These are phyloP conservation scores for Lyophyllum shimeji DNA, from an alignment of 768 basidiomycete genomes.

Conservation along the genomic window DNA sequence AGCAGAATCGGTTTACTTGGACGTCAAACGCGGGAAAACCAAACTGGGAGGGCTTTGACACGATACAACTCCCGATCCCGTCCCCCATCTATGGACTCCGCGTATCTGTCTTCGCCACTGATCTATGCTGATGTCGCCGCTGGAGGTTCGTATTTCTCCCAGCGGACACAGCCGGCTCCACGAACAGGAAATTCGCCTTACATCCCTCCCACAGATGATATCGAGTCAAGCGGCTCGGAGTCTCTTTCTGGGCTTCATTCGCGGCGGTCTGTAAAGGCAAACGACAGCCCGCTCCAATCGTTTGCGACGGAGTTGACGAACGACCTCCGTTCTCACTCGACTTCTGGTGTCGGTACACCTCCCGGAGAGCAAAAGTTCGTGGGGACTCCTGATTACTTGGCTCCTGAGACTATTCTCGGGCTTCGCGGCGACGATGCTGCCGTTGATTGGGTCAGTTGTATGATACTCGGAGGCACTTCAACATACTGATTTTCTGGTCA, in stretches of 20 bases:
- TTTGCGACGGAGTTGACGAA: constrained; percentile 85
- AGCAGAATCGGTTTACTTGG: constrained; percentile 97
- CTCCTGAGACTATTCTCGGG: constrained; percentile 94
- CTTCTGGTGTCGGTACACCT: constrained; percentile 62
- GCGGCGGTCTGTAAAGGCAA: constrained; percentile 44
- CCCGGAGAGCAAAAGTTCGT: constrained; percentile 92
- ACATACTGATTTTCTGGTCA: constrained; percentile 14
- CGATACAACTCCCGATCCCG: constrained; percentile 72
- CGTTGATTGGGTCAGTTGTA: constrained; percentile 88
- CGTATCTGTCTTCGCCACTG: constrained; percentile 76
- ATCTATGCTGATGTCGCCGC: constrained; percentile 54
- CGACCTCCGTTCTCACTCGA: constrained; percentile 78
- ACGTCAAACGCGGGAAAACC: constrained; percentile 83
- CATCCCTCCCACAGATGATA: constrained; percentile 73
- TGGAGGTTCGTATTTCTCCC: constrained; percentile 81
- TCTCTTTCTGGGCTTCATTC: constrained; percentile 57
- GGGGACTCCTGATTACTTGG: constrained; percentile 96
- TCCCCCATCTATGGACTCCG: constrained; percentile 80
- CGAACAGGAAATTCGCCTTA: constrained; percentile 67
- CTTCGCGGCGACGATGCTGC: constrained; percentile 92
- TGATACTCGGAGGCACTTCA: not conserved
- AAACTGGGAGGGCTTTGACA: constrained; percentile 43
- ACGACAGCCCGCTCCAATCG: constrained; percentile 82
- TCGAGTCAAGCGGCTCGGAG: constrained; percentile 87
- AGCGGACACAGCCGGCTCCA: constrained; percentile 57